Percentiles rank a stretch among this genome's conserved stretches.
Evolutionary conservation across 306 rosid genomes (phyloP).

Genomic region (Purshia tridentata): DNA sequence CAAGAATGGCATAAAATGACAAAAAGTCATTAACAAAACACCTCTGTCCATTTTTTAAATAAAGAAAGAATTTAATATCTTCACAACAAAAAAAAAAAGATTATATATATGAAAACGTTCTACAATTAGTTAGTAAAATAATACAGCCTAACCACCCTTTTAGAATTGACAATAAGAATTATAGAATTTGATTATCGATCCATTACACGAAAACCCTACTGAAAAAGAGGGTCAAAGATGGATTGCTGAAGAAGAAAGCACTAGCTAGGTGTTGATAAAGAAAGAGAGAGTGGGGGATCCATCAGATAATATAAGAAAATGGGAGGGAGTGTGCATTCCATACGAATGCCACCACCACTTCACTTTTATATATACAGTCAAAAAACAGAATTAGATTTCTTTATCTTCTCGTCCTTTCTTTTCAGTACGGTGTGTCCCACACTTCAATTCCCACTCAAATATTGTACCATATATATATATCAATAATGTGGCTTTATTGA

Average conservation of each 20-base stretch:
- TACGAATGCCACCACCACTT: conserved; percentile 54
- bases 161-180: too few relatives aligned
- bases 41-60: too few relatives aligned
- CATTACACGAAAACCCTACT: background rate
- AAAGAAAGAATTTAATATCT: too few relatives aligned
- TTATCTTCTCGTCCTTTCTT: conserved; percentile 3
- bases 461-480: too few relatives aligned
- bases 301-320: conserved; percentile 45
- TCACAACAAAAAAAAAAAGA: too few relatives aligned
- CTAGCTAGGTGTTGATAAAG: conserved; percentile 17
- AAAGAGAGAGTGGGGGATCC: conserved; percentile 36
- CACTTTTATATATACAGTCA: conserved; percentile 31
- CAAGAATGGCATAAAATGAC: too few relatives aligned
- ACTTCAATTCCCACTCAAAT: conserved; percentile 12
- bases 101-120: too few relatives aligned
- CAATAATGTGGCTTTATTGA: too few relatives aligned
- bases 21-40: too few relatives aligned
- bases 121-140: too few relatives aligned
- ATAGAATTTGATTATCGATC: too few relatives aligned
- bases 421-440: conserved; percentile 15
- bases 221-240: conserved; percentile 26
- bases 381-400: conserved; percentile 10
- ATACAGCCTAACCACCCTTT: too few relatives aligned
- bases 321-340: conserved; percentile 73
- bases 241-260: conserved; percentile 81